Base-by-base conservation (phyloP, 495 filamentous ascomycete species). In the Pseudomonodictys pantanalensis region DNA sequence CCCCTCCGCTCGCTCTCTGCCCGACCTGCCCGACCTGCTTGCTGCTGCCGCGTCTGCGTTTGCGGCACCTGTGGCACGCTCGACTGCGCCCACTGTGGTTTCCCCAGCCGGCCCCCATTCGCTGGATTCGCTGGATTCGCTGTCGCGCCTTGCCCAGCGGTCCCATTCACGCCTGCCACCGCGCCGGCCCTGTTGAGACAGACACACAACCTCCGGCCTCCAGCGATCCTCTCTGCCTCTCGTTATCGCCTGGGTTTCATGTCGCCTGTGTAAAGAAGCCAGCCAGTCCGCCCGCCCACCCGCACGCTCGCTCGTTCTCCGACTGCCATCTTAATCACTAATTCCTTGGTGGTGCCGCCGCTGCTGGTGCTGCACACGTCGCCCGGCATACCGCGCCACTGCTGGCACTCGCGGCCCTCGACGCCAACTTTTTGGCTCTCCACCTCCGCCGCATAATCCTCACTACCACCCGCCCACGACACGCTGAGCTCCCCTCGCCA, bases 281-380 rank as follows among this genome's bases (percentile, higher is more conserved):
- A n/a, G n/a, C n/a, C n/a, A n/a, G n/a, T 26, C 35, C 43, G 49
- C 35, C 23, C 48, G 38, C 15, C 64, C 49, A 15, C 55, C n/a
- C 25, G 59, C 55, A 63, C 64, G 50, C 64, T n/a, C n/a, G n/a
- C n/a, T 67, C 64, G 41, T 63, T 66, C 64, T 52, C 29, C 24
- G 43, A 35, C 12, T 12, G 35, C 42, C 63, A 67, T 67, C 64
- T 62, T 67, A 67, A 67, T 67, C 64, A 57, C 22, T 67, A 67
- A 67, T 67, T 63, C 51, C 64, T 18, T 35, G 48, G 20, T 46
- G 29, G 12, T 51, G 48, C 57, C 43, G 47, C 47, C 47, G 25
- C 25, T 32, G 47, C 47, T 17, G 17, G 4, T 8, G 47, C 24
- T 18, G 20, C 17, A 45, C 29, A 43, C 38, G 46, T 7, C 5